These are phyloP conservation scores for Pleurotus tuoliensis DNA, from an alignment of 768 basidiomycete genomes.

Conservation along the genomic window DNA sequence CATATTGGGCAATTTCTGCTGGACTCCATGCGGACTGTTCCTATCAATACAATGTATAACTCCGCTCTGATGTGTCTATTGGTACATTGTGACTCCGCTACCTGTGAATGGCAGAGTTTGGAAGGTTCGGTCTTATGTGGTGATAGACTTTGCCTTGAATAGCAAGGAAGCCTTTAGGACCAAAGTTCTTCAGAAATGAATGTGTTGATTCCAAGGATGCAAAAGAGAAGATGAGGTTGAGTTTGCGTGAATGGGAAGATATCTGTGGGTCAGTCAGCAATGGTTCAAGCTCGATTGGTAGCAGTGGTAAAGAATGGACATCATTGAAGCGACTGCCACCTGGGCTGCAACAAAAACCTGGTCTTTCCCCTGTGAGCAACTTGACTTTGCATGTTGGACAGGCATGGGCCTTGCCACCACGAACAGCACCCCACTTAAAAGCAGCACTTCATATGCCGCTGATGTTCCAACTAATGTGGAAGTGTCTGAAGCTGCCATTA, in stretches of 20 bases:
- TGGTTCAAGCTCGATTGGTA: constrained; percentile 20
- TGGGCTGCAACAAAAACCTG: constrained; percentile 29
- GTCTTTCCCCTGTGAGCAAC: constrained; percentile 24
- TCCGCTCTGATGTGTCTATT: no score
- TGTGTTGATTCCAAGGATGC: constrained; percentile 23
- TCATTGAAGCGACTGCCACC: constrained; percentile 15
- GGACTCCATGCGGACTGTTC: no score
- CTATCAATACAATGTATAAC: no score
- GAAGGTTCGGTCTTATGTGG: no score
- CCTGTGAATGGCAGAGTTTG: no score
- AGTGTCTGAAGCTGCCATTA: no score
- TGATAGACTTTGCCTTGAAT: no score
- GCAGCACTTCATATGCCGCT: not conserved
- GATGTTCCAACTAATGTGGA: not conserved
- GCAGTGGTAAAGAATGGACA: constrained; percentile 15
- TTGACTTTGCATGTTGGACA: constrained; percentile 18
- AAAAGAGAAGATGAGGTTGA: constrained; percentile 30
- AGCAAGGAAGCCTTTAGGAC: constrained; percentile 13
- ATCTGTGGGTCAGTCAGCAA: constrained; percentile 23
- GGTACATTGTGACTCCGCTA: no score
- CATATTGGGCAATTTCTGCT: no score
- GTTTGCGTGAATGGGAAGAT: constrained; percentile 18
- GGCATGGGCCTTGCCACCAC: not conserved
- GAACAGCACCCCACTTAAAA: not conserved
- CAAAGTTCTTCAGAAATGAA: constrained; percentile 14